Conservation (phyloP, 208 protist genomes). For the Leishmania major region DNA sequence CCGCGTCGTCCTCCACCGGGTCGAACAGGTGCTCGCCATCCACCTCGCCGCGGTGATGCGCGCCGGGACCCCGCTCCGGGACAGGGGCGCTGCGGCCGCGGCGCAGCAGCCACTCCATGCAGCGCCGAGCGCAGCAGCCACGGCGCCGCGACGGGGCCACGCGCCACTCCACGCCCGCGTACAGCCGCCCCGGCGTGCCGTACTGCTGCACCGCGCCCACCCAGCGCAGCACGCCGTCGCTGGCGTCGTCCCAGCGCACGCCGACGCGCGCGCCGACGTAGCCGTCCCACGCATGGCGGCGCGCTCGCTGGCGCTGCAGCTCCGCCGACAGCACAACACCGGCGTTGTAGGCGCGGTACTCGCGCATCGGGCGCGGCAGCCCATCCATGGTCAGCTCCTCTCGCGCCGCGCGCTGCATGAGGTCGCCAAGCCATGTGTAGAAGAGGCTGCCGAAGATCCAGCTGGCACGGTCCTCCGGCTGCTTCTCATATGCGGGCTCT, state of each 20-base stretch:
- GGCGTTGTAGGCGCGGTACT: constrained; percentile 15
- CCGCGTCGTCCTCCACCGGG: constrained; percentile 25
- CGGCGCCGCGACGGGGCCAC: constrained; percentile 24
- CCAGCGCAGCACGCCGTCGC: constrained; percentile 48
- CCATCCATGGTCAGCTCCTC: constrained; percentile 30
- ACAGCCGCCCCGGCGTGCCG: constrained; percentile 35
- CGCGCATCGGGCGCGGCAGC: constrained; percentile 33
- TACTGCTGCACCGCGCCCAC: constrained; percentile 54
- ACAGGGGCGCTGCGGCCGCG: background rate
- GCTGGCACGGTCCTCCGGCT: constrained; percentile 32
- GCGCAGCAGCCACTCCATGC: background rate
- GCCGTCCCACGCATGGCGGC: constrained; percentile 42
- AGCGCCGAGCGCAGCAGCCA: constrained; percentile 1
- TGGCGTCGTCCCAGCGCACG: constrained; percentile 24
- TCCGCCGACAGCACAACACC: constrained; percentile 24
- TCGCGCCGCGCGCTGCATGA: constrained; percentile 36
- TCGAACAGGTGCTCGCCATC: constrained; percentile 71
- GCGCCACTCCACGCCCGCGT: constrained; percentile 62
- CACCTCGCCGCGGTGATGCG: constrained; percentile 46
- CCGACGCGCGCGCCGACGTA: constrained; percentile 35
- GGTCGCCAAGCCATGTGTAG: constrained; percentile 5
- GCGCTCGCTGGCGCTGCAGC: constrained; percentile 31
- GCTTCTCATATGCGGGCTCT: constrained; percentile 27
- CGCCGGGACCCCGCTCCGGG: constrained; percentile 11
- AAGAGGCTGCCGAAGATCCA: too few species aligned